phyloP scores from a whole-genome alignment of 352 stramenopile species.

The Phytophthora constricta region DNA sequence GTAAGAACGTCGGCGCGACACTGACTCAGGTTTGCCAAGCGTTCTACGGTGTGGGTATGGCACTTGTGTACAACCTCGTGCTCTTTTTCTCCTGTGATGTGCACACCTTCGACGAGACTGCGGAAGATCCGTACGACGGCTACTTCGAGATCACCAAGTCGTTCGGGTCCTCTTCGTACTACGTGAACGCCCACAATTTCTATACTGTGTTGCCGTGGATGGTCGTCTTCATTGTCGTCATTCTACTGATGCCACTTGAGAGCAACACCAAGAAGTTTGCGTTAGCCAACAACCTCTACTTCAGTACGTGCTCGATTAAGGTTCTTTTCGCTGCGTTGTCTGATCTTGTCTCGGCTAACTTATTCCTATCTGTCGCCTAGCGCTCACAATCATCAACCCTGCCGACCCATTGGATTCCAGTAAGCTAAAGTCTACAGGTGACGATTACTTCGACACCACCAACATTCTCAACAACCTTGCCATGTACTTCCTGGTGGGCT shows the following conservation, averaged over 20 bases:
- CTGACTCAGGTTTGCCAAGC: conserved; percentile 74
- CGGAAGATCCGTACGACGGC: conserved; percentile 42
- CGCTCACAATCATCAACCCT: conserved; percentile 78
- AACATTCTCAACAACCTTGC: conserved; percentile 81
- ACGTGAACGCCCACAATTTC: conserved; percentile 79
- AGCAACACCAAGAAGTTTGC: conserved; percentile 90
- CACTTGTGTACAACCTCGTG: conserved; percentile 80
- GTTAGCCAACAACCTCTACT: conserved; percentile 85
- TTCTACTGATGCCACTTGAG: conserved; percentile 71
- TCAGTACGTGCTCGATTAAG: conserved; percentile 47
- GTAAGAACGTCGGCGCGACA: conserved; percentile 75
- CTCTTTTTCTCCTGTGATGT: conserved; percentile 62
- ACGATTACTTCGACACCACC: conserved; percentile 57
- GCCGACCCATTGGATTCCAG: conserved; percentile 53
- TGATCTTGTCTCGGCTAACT: conserved; percentile 15
- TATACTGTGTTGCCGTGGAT: conserved; percentile 76
- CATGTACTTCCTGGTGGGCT: conserved; percentile 81
- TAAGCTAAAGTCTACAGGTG: conserved; percentile 54
- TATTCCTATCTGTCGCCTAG: conserved; percentile 28
- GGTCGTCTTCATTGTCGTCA: conserved; percentile 70
- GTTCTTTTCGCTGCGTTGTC: too few species aligned
- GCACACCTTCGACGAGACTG: conserved; percentile 41
- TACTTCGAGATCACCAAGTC: conserved; percentile 70
- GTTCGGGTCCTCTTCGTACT: conserved; percentile 69
- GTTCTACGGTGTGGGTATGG: conserved; percentile 81